Base-by-base conservation (phyloP, 352 stramenopile genomes). In the Globisporangium heterothallicum region DNA sequence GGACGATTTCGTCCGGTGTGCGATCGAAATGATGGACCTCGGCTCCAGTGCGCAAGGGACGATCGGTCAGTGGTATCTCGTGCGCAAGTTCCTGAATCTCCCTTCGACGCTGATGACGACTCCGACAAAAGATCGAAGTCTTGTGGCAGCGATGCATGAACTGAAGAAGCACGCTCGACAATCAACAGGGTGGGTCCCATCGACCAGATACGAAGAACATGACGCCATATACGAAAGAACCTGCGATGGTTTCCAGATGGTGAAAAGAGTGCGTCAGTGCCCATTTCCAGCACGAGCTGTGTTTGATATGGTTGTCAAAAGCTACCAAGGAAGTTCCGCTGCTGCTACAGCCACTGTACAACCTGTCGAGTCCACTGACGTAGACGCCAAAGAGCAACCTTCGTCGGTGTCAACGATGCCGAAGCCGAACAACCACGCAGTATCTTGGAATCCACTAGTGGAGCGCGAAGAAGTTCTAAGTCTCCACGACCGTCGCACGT, bases 251-350 rank as follows among this genome's bases (percentile, higher is more conserved):
- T 92, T 88, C 41, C 70, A 66, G 44, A 79, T 84, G 64, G 43
- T 88, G 45, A 92, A 92, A 49, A 67, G 80, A 6, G 63, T 85
- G 22, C 68, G 67, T 5, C 74, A 62, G 29, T 82, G 79, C 38
- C 53, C 66, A 12, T 92, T 87, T 43, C 80, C 80, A 36, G 74
- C 80, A 26, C 75, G 80, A 12, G 78, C 80, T 0, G 55, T 89
- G 25, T 92, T 88, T 48, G 80, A 89, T 49, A 74, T 85, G 63
- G 68, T 88, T 27, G 77, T 76, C 19, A 83, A 73, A 36, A 62
- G 59, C 56, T 42, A 51, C 55, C 42, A 59, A 58, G 30, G 43
- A 8, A 19, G n/a, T 12, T 16, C n/a, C 10, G 2, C 22, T 24
- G 18, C 12, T 4, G 9, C 32, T 3, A 22, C 27, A 16, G n/a